Evolutionary conservation across 441 rosid genomes (phyloP), one percentile per base, ranked within the genome.

Genomic region (Hura crepitans): DNA sequence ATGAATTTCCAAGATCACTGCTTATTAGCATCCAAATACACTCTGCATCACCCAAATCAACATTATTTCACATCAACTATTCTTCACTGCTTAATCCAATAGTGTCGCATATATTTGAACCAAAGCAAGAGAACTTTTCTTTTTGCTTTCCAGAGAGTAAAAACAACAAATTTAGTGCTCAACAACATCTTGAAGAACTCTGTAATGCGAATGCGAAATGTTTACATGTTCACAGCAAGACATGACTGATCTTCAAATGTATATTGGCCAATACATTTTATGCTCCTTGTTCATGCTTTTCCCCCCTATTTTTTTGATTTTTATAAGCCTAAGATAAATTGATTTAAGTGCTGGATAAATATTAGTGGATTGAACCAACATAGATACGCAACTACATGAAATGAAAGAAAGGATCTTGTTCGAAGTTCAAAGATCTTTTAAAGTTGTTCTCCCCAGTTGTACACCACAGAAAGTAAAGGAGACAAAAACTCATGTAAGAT

Each of bases 21-120:
- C 67, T 69, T 46, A 2, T 47, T 72, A 58, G 59, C 78, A 74
- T 77, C 73, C 55, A 72, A 74, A 60, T 23, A 51, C 73, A 57
- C 65, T 70, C 87, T 83, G 80, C 79, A 70, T 62, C 20, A 72
- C 49, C 79, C 79, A 77, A 39, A 66, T 35, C 39, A 73, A 37
- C 13, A 57, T 23, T 54, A 31, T 28, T 71, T 62, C 55, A 59
- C 50, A 71, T 75, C 66, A 73, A 37, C 0, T 30, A 43, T 17
- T 70, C 62, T 18, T 22, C 3, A 42, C 6, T 54, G 37, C 20
- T 66, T 42, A 42, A 43, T 47, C 62, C 28, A 57, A 47, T 31
- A n/a, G n/a, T n/a, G 23, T 25, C 5, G 6, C 13, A 31, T 47
- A 22, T 27, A 49, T 22, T 47, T 17, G 20, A 9, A 18, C 57